Base-by-base conservation (phyloP, 306 rosid genomes). In the Phaseolus lunatus region DNA sequence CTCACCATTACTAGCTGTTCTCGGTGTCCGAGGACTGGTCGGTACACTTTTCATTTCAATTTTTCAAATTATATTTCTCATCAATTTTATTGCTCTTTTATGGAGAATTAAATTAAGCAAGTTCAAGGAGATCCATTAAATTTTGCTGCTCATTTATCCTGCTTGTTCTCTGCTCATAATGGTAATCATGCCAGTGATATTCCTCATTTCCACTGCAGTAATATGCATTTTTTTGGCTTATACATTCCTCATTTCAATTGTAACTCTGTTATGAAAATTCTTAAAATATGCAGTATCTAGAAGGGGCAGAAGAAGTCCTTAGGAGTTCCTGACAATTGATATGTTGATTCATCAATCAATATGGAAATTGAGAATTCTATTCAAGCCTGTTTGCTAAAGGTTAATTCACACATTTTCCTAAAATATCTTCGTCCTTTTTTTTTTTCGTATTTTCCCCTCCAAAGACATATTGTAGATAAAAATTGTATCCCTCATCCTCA, bases 251-350 rank as follows among this genome's bases (percentile, higher is more conserved):
- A n/a, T 70, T 41, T 69, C 23, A 49, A 58, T 57, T 77, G 50
- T 39, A 23, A 67, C 72, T n/a, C n/a, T n/a, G n/a, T n/a, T n/a
- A n/a, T n/a, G n/a, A 48, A 63, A 43, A 45, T 66, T 73, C 74
- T 44, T 76, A 66, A 68, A 84, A 82, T 75, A 52, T 48, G 83
- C 92, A 92, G 94, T 90, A 88, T 44, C 83, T 89, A 78, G 97
- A 94, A 45, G 90, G 91, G 80, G 90, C 91, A 66, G 97, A 92
- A 84, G 97, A 92, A 85, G 87, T 89, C 69, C 48, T n/a, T 75
- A 44, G 69, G 73, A 52, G 73, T 83, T 77, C 89, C 91, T 50
- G 82, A 88, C 67, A 84, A 73, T 26, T 83, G 26, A 53, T 73
- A 72, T 39, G 66, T 82, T 65, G 67, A 68, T 72, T 29, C 90